Conservation (phyloP, 129 eudicot species). For the Sambucus nigra region DNA sequence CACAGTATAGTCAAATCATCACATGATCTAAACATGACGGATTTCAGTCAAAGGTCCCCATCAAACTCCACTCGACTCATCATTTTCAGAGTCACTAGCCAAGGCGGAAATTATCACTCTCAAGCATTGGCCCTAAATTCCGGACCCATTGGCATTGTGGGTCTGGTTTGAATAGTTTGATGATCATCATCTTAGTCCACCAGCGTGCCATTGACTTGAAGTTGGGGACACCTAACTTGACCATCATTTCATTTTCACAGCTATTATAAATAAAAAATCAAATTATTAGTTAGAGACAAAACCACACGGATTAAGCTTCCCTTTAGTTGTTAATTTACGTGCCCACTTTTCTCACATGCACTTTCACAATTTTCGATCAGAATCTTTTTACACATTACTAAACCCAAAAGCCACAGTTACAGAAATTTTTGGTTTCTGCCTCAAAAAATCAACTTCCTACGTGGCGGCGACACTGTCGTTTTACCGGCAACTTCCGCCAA, state of each 20-base stretch:
- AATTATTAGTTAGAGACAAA: neutral
- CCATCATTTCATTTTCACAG: too few species aligned
- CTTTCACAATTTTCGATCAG: neutral
- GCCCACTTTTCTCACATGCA: neutral
- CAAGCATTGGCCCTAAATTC: too few species aligned
- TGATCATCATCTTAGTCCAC: too few species aligned
- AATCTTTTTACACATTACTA: neutral
- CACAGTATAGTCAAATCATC: too few species aligned
- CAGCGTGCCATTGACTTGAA: too few species aligned
- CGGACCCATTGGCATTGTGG: too few species aligned
- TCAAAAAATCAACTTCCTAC: constrained; percentile 74
- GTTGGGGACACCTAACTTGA: too few species aligned
- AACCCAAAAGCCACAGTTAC: neutral
- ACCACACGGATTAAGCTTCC: neutral
- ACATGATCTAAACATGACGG: too few species aligned
- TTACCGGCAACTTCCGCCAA: constrained; percentile 37
- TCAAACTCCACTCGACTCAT: neutral
- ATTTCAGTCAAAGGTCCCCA: too few species aligned
- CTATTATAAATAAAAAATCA: too few species aligned
- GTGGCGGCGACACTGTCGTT: constrained; percentile 27
- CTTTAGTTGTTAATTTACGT: neutral
- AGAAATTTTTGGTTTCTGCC: neutral
- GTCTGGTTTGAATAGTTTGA: too few species aligned
- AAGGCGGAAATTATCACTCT: too few species aligned
- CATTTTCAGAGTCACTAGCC: neutral